Percentiles rank a stretch among this genome's conserved stretches.
phyloP scores from a whole-genome alignment of 164 flowering plant species.

The Macadamia integrifolia region DNA sequence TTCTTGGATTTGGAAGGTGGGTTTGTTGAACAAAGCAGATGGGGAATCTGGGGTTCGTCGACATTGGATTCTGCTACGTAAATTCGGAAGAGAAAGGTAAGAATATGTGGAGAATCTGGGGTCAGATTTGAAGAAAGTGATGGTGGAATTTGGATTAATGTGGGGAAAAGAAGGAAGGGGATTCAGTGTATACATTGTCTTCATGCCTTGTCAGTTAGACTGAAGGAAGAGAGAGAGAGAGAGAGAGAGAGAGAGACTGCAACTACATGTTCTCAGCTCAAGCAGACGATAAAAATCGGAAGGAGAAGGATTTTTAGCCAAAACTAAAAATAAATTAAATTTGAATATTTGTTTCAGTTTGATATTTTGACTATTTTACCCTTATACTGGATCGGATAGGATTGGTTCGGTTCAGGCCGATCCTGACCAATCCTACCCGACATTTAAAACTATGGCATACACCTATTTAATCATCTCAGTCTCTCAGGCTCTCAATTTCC shows the following conservation, averaged over 20 bases:
- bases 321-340: no score
- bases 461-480: no score
- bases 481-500: no score
- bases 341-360: no score
- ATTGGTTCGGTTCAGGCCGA: no score
- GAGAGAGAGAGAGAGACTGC: constrained; percentile 3
- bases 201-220: background rate
- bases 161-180: constrained; percentile 1
- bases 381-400: no score
- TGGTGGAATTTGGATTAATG: constrained; percentile 6
- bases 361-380: no score
- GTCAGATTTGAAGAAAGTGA: constrained; percentile 10
- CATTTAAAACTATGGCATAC: no score
- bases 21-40: constrained; percentile 7
- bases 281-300: no score
- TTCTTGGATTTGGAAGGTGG: background rate
- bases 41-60: background rate
- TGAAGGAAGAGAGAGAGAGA: background rate
- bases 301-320: no score
- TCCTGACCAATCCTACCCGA: no score
- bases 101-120: constrained; percentile 4
- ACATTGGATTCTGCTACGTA: background rate
- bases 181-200: constrained; percentile 14
- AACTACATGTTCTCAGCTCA: no score
- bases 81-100: constrained; percentile 1